These are phyloP conservation scores for Cucumis hystrix DNA, from an alignment of 306 rosid genomes.

Conservation along the genomic window DNA sequence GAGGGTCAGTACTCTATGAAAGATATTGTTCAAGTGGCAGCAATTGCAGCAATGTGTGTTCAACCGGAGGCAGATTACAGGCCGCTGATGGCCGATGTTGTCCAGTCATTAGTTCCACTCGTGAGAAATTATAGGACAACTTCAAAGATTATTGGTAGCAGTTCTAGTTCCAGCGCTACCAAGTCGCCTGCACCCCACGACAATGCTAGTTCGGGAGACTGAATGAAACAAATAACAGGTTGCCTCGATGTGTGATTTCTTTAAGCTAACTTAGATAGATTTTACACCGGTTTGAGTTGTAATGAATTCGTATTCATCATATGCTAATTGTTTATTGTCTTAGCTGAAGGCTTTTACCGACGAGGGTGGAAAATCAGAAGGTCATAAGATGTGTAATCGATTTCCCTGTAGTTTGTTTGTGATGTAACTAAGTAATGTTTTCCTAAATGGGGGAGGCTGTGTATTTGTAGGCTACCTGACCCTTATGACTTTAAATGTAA, in stretches of 20 bases:
- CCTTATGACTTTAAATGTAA: neutral
- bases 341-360: neutral
- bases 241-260: neutral
- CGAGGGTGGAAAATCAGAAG: neutral
- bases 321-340: neutral
- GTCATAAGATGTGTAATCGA: neutral
- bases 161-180: slow-evolving; percentile 39
- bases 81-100: slow-evolving; percentile 96
- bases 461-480: neutral
- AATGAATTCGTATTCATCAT: neutral
- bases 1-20: slow-evolving; percentile 89
- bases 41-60: slow-evolving; percentile 92
- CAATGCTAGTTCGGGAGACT: slow-evolving; percentile 23
- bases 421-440: neutral
- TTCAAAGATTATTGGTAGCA: slow-evolving; percentile 42
- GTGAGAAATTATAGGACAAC: slow-evolving; percentile 46
- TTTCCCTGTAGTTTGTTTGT: neutral
- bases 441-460: neutral
- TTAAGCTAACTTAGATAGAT: slow-evolving; percentile 16
- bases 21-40: slow-evolving; percentile 91
- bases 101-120: slow-evolving; percentile 80
- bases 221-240: slow-evolving; percentile 8
- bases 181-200: slow-evolving; percentile 35
- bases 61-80: slow-evolving; percentile 93
- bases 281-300: slow-evolving; percentile 7